A percentile compares a stretch with the other conserved stretches of the same genome.
Evolutionary conservation across 2,329 filamentous ascomycete species (phyloP).

Genomic region (Alternaria brassicae): DNA sequence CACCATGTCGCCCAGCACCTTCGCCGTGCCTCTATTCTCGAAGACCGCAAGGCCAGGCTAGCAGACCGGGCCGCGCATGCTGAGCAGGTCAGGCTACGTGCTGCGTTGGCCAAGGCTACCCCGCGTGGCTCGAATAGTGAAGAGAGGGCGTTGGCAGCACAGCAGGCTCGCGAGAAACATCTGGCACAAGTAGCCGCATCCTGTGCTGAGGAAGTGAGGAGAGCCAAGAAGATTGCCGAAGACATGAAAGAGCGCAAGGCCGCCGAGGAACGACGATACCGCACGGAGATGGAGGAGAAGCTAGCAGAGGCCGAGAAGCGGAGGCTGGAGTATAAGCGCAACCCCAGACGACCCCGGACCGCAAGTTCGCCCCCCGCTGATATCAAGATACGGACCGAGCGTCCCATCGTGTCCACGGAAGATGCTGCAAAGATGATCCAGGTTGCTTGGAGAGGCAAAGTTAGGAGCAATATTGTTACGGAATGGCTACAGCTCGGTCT

Average conservation of each 20-base stretch:
- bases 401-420: conserved; percentile 60
- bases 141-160: conserved; percentile 77
- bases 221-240: conserved; percentile 83
- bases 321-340: conserved; percentile 62
- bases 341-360: conserved; percentile 65
- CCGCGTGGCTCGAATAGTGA: conserved; percentile 72
- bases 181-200: conserved; percentile 80
- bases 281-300: conserved; percentile 79
- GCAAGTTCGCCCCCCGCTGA: conserved; percentile 60
- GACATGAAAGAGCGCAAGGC: conserved; percentile 82
- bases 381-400: conserved; percentile 40
- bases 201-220: conserved; percentile 82
- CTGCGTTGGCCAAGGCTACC: conserved; percentile 74
- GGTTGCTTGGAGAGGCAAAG: conserved; percentile 70
- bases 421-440: conserved; percentile 72
- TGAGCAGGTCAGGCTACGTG: conserved; percentile 80
- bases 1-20: conserved; percentile 80
- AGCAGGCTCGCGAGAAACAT: conserved; percentile 79
- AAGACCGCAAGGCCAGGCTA: conserved; percentile 78
- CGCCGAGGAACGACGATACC: conserved; percentile 72
- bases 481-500: conserved; percentile 72
- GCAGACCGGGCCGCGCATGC: conserved; percentile 82
- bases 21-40: conserved; percentile 79
- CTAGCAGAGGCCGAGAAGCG: conserved; percentile 78
- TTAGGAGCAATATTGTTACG: conserved; percentile 66